phyloP scores from a whole-genome alignment of 768 basidiomycete species.

The Lactarius tabidus region DNA sequence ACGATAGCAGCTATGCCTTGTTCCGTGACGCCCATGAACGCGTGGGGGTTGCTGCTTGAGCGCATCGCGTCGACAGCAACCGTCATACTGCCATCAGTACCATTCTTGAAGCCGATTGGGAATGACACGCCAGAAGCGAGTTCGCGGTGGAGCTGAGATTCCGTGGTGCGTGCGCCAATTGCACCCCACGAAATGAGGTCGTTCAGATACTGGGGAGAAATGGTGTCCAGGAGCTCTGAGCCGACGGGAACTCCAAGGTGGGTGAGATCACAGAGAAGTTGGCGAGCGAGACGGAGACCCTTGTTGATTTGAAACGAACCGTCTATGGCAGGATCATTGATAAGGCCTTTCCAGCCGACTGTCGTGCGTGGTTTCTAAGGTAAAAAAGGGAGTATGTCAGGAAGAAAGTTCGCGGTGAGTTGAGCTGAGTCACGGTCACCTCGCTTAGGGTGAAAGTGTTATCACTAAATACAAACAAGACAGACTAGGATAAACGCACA shows the following conservation, averaged over 20 bases:
- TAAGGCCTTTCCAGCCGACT: constrained; percentile 95
- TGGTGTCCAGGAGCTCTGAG: constrained; percentile 86
- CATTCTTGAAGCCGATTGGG: constrained; percentile 99
- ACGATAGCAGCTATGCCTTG: constrained; percentile 93
- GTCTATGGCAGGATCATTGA: constrained; percentile 94
- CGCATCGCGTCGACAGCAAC: constrained; percentile 98
- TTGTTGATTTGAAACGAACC: constrained; percentile 97
- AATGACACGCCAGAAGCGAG: constrained; percentile 94
- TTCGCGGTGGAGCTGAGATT: constrained; percentile 95
- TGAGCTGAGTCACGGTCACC: constrained; percentile 30
- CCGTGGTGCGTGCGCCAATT: constrained; percentile 96
- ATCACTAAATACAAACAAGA: constrained; percentile 9
- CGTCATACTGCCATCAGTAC: constrained; percentile 85
- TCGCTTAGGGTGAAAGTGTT: constrained; percentile 42
- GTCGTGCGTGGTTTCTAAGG: constrained; percentile 91
- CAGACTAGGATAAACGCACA: constrained; percentile 51
- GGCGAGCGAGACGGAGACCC: constrained; percentile 82
- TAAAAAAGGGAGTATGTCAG: not conserved
- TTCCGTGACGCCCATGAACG: constrained; percentile 92
- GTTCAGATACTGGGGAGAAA: constrained; percentile 77
- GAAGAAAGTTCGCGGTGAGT: not conserved
- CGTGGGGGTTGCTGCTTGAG: constrained; percentile 85
- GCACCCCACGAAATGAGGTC: constrained; percentile 91
- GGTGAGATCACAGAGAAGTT: constrained; percentile 89
- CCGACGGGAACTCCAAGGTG: constrained; percentile 89